Conservation (phyloP, 208 protist genomes). For the Willaertia magna region DNA sequence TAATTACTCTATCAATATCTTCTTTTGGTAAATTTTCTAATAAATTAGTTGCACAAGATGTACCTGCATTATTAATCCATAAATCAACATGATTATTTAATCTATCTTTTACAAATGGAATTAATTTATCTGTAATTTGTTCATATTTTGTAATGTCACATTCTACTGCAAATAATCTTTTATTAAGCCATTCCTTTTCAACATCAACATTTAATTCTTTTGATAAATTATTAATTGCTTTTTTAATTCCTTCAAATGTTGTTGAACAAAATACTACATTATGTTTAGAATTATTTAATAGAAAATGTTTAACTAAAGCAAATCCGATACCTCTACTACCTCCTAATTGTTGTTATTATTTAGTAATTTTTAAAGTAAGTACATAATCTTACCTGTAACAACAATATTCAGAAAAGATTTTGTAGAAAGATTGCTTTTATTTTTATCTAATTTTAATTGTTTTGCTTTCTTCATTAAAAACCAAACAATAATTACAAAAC, state of each 20-base stretch:
- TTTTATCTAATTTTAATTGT: too few relatives aligned
- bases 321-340: not conserved
- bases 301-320: not conserved
- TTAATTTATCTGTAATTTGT: not conserved
- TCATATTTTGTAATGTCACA: not conserved
- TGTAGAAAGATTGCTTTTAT: not conserved
- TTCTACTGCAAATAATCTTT: not conserved
- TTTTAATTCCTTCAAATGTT: not conserved
- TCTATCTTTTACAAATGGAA: not conserved
- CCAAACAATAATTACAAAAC: too few relatives aligned
- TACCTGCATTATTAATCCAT: not conserved
- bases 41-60: not conserved
- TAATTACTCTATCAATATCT: not conserved
- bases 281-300: not conserved
- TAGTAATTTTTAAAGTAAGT: not conserved
- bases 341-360: not conserved
- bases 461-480: too few relatives aligned
- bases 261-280: not conserved
- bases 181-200: not conserved
- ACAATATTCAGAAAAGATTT: not conserved
- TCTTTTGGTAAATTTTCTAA: not conserved
- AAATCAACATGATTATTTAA: not conserved
- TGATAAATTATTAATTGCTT: not conserved
- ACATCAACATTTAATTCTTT: not conserved
- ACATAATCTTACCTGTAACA: not conserved